Percentiles rank a stretch among this genome's conserved stretches.
phyloP scores from a whole-genome alignment of 441 rosid species.

The Gossypium davidsonii region DNA sequence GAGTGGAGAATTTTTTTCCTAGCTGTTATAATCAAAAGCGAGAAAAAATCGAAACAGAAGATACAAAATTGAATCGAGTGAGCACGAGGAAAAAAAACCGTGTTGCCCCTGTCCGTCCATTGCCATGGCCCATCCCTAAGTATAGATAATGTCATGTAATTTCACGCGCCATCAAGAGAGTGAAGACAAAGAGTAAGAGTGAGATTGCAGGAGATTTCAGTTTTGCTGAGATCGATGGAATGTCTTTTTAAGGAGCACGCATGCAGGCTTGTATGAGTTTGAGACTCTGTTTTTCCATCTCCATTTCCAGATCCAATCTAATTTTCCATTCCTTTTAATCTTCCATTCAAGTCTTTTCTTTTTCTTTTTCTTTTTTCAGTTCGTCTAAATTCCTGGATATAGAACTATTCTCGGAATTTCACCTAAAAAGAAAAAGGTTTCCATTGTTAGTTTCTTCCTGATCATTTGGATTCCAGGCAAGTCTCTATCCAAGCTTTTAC shows the following conservation, averaged over 20 bases:
- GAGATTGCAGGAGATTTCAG: neutral
- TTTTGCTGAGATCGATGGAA: neutral
- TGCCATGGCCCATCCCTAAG: neutral
- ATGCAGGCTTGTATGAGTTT: neutral
- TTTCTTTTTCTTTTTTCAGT: neutral
- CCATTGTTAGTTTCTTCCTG: neutral
- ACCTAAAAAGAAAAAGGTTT: neutral
- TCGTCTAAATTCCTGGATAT: neutral
- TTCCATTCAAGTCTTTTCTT: neutral
- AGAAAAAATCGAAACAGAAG: no score
- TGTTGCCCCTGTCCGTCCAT: no score
- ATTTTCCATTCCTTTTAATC: neutral
- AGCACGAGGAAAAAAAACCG: no score
- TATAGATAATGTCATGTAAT: no score
- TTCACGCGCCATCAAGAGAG: neutral
- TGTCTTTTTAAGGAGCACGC: neutral
- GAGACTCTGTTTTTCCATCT: neutral
- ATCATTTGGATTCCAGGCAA: slow-evolving; percentile 18
- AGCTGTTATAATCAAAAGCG: no score
- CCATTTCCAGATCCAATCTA: slow-evolving; percentile 17
- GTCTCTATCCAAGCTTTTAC: neutral
- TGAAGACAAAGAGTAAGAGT: neutral
- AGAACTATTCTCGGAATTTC: neutral
- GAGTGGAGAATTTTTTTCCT: no score
- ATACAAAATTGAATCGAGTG: no score